Evolutionary conservation across 2,329 filamentous ascomycete species (phyloP), one percentile per base, ranked within the genome.

Genomic region (Reticulascus tulasneorum): DNA sequence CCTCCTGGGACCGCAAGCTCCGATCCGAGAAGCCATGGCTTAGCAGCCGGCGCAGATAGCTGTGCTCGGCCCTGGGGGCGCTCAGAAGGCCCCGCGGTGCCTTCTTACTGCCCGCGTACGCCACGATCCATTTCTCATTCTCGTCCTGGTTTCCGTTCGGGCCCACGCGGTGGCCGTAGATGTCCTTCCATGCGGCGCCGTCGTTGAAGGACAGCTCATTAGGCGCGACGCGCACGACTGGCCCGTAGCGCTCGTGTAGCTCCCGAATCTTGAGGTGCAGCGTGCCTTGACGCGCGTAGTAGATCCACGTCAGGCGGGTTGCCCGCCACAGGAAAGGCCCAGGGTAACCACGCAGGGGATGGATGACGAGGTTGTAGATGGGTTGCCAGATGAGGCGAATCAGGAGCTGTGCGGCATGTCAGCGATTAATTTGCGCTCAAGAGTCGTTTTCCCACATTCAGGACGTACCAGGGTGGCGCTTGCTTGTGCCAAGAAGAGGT

Each of bases 221-320:
- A 2, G 71, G 69, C 5, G 58, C 60, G 20, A 71, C 49, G 6
- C 71, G 63, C 5, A 74, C 67, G 2, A 73, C 56, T 2, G 58
- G 55, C 7, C 70, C 69, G 38, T 68, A 67, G 25, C 53, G 38
- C 5, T 54, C 42, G 44, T 69, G 65, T 10, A 68, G 47, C 8
- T 43, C 42, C 16, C 49, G 47, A 20, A 59, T 43, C 23, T 52
- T 44, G 15, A 45, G 47, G 23, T 49, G 46, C 0, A 54, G 38
- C 11, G 42, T 47, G 27, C 56, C 54, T n/a, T n/a, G n/a, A n/a
- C n/a, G n/a, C n/a, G n/a, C n/a, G n/a, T n/a, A n/a, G n/a, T n/a
- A n/a, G n/a, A n/a, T n/a, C n/a, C n/a, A n/a, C n/a, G n/a, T n/a
- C n/a, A n/a, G n/a, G 12, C 37, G 27, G 18, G 40, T 32, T 7